Evolutionary conservation across 1,284 basidiomycete species (phyloP), one percentile per base, ranked within the genome.

Genomic region (Wolfiporia cocos): DNA sequence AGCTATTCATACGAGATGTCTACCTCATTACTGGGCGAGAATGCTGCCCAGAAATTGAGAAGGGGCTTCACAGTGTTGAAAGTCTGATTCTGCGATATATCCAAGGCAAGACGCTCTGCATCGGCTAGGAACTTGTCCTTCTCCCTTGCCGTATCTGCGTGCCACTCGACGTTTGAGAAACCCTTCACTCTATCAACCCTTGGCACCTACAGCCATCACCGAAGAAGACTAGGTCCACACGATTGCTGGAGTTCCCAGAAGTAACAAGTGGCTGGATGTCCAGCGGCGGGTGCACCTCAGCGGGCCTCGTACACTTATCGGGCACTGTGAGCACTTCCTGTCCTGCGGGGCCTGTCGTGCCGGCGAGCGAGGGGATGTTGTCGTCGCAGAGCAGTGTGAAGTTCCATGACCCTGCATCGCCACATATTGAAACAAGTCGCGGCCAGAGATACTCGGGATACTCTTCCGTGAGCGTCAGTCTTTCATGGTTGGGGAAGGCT

Each of bases 1-100:
- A n/a, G n/a, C n/a, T n/a, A n/a, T n/a, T n/a, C n/a, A n/a, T n/a
- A n/a, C n/a, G n/a, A n/a, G n/a, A n/a, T n/a, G n/a, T n/a, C n/a
- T 36, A 81, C 84, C 70, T 86, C 78, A 44, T 70, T 71, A 56
- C 84, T 86, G 0, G 86, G 80, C 5, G 81, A 70, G 52, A 88
- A 92, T 0, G 85, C 83, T 1, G 78, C 87, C 82, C 84, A 92
- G 50, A 92, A 83, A 55, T 92, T 92, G 44, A 92, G 62, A 26
- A 92, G 63, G 12, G 86, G 82, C 47, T 75, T 71, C 19, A 92
- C 87, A 0, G 83, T 81, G 43, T 78, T 72, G 61, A 90, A 89
- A 0, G 88, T 86, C 49, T 87, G 82, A 53, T 85, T 82, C 12
- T 69, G 62, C 1, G 87, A 79, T 28, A 92, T 73, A 53, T 86